Evolutionary conservation across 2,329 filamentous ascomycete genomes (phyloP).

Genomic region (Zymoseptoria brevis): DNA sequence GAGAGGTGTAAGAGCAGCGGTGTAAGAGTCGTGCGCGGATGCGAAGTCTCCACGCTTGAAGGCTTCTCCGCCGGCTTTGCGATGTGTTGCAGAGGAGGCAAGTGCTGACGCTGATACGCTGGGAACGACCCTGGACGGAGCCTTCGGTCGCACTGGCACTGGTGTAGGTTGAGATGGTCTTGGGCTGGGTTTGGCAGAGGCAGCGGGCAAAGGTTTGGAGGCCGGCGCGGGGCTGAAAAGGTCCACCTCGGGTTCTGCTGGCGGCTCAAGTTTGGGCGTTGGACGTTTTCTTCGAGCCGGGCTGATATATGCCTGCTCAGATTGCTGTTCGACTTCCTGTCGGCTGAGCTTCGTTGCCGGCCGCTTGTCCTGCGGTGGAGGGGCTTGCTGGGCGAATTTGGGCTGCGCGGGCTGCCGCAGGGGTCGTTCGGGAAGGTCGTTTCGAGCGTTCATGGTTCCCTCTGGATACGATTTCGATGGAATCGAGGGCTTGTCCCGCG

Average conservation of each 20-base stretch:
- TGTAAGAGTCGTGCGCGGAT: conserved; percentile 74
- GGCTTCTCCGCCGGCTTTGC: conserved; percentile 72
- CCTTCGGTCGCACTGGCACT: conserved; percentile 38
- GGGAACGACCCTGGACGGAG: conserved; percentile 55
- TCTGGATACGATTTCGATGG: conserved; percentile 21
- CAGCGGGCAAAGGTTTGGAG: conserved; percentile 3
- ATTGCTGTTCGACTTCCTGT: conserved; percentile 70
- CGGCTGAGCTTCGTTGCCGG: conserved; percentile 56
- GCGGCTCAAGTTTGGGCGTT: conserved; percentile 34
- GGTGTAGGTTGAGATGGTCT: conserved; percentile 31
- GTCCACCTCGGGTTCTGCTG: conserved; percentile 28
- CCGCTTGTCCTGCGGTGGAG: conserved; percentile 33
- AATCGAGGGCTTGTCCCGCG: conserved; percentile 48
- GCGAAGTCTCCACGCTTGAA: conserved; percentile 94
- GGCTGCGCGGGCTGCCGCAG: conserved; percentile 33
- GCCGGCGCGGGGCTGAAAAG: conserved; percentile 26
- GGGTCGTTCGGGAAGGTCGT: conserved; percentile 12
- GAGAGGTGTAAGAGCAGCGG: conserved; percentile 64
- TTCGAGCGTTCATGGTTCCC: background rate
- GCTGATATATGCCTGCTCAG: conserved; percentile 76
- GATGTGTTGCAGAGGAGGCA: conserved; percentile 67
- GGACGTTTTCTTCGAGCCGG: conserved; percentile 71
- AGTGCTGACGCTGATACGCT: conserved; percentile 60
- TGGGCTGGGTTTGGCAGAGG: conserved; percentile 7
- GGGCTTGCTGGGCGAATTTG: conserved; percentile 31